A percentile compares a stretch with the other conserved stretches of the same genome.
Evolutionary conservation across 2,329 filamentous ascomycete species (phyloP).

Genomic region (Aphanocladium album): DNA sequence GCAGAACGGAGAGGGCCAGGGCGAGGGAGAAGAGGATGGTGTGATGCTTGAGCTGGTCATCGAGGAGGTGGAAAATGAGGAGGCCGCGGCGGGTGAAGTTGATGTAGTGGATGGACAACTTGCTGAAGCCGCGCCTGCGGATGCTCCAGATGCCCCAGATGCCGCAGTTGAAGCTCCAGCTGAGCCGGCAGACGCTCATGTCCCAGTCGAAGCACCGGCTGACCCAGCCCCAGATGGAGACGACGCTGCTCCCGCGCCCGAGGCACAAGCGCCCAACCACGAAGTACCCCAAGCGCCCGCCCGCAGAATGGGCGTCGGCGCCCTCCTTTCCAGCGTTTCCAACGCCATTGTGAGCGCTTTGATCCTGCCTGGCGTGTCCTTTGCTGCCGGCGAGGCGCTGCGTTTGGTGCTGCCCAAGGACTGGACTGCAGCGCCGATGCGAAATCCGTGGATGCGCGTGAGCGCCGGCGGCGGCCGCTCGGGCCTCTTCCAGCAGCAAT

Average conservation of each 20-base stretch:
- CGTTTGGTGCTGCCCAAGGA: slow-evolving; percentile 60
- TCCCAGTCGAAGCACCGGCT: too few relatives aligned
- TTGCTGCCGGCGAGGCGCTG: slow-evolving; percentile 70
- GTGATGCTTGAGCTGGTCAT: slow-evolving; percentile 31
- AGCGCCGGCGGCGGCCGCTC: slow-evolving; percentile 35
- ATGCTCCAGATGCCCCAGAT: not conserved
- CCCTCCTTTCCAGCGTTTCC: slow-evolving; percentile 37
- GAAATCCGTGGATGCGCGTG: slow-evolving; percentile 20
- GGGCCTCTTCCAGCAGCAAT: slow-evolving; percentile 73
- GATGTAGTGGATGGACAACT: not conserved
- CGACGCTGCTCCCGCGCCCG: slow-evolving; percentile 1
- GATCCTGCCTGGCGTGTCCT: slow-evolving; percentile 77
- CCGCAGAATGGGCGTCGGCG: slow-evolving; percentile 28
- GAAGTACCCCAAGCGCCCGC: slow-evolving; percentile 32
- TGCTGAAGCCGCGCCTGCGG: not conserved
- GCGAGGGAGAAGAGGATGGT: slow-evolving; percentile 21
- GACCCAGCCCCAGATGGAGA: not conserved
- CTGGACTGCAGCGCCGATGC: slow-evolving; percentile 51
- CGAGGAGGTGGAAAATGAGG: slow-evolving; percentile 23
- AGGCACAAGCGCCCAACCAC: slow-evolving; percentile 18
- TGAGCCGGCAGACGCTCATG: too few relatives aligned
- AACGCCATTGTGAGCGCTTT: slow-evolving; percentile 53
- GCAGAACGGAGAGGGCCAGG: slow-evolving; percentile 16
- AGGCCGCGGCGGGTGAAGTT: slow-evolving; percentile 33
- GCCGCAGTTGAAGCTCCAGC: too few relatives aligned